Evolutionary conservation across 495 filamentous ascomycete genomes (phyloP), one percentile per base, ranked within the genome.

Genomic region (Xylaria venustula): DNA sequence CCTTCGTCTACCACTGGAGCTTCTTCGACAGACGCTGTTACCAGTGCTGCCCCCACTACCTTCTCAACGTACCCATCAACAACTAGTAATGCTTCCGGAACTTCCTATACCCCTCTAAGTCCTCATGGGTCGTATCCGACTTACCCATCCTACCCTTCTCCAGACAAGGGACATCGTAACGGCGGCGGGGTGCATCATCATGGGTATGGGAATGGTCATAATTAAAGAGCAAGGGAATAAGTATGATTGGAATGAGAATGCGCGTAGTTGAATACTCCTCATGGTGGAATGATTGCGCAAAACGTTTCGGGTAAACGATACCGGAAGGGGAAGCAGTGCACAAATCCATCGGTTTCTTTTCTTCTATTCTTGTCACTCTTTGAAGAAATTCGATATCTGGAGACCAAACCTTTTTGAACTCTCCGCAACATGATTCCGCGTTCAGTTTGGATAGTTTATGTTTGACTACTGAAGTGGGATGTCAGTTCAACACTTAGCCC

Each of bases 341-440:
- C 42, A 25, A 22, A 40, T 9, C 4, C 45, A 26, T 37, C 46
- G 9, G 25, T 30, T 17, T 19, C 22, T 48, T 23, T 28, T 52
- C 22, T 60, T 60, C 47, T n/a, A 20, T 60, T 45, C 57, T 60
- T 6, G n/a, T 60, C 47, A 25, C 48, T 49, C 57, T 11, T 49
- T 58, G n/a, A n/a, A 40, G 19, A 17, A 3, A 20, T 19, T 36
- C 3, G 8, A 34, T 44, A 23, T 52, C 25, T 32, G 42, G 25
- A 17, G 20, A 26, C 47, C 26, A 37, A n/a, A 20, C 19, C 20
- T 6, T 47, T 25, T 9, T 12, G n/a, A 0, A n/a, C 15, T 19
- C 0, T 22, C 28, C 2, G 7, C 20, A 20, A 45, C 53, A 55
- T 3, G n/a, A 22, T 42, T 54, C 19, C n/a, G 8, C 7, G 1